Conservation (phyloP, 495 filamentous ascomycete species). For the Pseudomonodictys pantanalensis region DNA sequence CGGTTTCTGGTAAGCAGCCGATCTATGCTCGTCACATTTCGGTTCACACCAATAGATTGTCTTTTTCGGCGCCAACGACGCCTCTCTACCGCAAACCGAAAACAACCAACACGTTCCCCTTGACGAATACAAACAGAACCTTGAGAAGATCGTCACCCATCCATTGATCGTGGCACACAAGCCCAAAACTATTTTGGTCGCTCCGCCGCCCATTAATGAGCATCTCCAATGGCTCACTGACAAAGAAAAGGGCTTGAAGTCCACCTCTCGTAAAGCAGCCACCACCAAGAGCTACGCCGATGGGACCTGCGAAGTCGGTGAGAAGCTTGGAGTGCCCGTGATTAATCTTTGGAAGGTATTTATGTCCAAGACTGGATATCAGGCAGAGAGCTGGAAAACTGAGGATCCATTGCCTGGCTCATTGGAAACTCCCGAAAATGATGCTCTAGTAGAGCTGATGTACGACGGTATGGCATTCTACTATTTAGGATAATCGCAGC, state of each 20-base stretch:
- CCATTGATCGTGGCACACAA: conserved; percentile 64
- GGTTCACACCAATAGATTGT: conserved; percentile 53
- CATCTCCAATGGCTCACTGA: conserved; percentile 60
- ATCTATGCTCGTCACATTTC: neutral
- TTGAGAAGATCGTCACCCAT: conserved; percentile 67
- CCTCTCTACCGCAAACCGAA: conserved; percentile 55
- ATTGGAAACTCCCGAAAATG: conserved; percentile 42
- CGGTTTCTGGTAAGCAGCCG: conserved; percentile 67
- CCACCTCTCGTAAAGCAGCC: conserved; percentile 58
- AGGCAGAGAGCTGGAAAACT: conserved; percentile 43
- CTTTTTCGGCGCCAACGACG: conserved; percentile 87
- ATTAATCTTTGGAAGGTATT: conserved; percentile 74
- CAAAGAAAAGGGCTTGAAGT: conserved; percentile 45
- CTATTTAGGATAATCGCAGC: neutral
- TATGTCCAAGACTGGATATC: conserved; percentile 56
- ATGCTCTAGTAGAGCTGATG: conserved; percentile 52
- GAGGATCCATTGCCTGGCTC: conserved; percentile 55
- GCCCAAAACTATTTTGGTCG: conserved; percentile 70
- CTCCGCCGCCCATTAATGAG: conserved; percentile 78
- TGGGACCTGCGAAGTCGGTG: conserved; percentile 62
- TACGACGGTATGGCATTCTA: conserved; percentile 54
- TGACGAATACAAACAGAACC: conserved; percentile 66
- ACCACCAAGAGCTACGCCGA: conserved; percentile 69
- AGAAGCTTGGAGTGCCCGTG: conserved; percentile 60
- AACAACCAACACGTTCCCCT: conserved; percentile 72